Conservation (phyloP, 805 yeast species). For the Kurtzmaniella fragi region DNA sequence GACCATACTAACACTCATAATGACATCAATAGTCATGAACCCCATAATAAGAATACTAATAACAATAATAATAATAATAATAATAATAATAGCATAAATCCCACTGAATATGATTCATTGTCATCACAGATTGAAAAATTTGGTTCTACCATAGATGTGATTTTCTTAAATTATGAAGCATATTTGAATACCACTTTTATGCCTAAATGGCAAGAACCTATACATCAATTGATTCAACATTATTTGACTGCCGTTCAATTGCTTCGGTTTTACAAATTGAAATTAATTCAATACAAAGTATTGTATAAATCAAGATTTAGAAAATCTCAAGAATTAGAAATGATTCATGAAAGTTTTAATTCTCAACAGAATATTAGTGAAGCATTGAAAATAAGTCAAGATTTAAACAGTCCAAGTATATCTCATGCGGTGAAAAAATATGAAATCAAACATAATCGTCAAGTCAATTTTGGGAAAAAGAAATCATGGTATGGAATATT, state of each 20-base stretch:
- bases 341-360: slow-evolving; percentile 15
- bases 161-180: slow-evolving; percentile 45
- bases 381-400: slow-evolving; percentile 23
- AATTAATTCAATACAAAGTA: slow-evolving; percentile 45
- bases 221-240: slow-evolving; percentile 44
- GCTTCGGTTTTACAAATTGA: slow-evolving; percentile 45
- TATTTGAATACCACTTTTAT: slow-evolving; percentile 32
- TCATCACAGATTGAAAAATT: slow-evolving; percentile 37
- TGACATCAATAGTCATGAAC: slow-evolving; percentile 3
- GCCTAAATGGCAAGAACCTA: slow-evolving; percentile 47
- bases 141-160: slow-evolving; percentile 49
- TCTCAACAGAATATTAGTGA: slow-evolving; percentile 17
- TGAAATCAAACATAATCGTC: slow-evolving; percentile 19
- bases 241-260: slow-evolving; percentile 39
- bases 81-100: slow-evolving; percentile 19
- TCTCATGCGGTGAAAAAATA: slow-evolving; percentile 28
- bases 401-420: slow-evolving; percentile 34
- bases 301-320: slow-evolving; percentile 34
- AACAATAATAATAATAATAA: slow-evolving; percentile 3
- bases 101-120: background rate
- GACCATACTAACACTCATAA: slow-evolving; percentile 6
- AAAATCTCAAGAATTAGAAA: slow-evolving; percentile 32
- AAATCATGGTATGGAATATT: slow-evolving; percentile 41
- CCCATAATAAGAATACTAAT: too few species aligned
- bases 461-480: slow-evolving; percentile 13